Evolutionary conservation across 2,329 filamentous ascomycete species (phyloP), one percentile per base, ranked within the genome.

Genomic region (Alternaria gansuensis): DNA sequence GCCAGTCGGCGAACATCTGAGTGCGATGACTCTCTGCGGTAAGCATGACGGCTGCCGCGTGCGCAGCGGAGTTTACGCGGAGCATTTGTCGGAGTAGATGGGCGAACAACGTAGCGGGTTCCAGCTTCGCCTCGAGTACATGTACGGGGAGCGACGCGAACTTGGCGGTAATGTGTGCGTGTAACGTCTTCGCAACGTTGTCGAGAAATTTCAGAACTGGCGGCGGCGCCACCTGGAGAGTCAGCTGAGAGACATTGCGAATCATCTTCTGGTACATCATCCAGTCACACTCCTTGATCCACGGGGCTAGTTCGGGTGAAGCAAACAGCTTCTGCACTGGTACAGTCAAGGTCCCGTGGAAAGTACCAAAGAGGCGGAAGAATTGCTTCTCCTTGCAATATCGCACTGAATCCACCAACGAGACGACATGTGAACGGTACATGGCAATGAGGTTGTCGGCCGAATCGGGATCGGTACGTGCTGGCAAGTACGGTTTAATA

Each of bases 341-440:
- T 78, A 97, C 96, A 0, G 95, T 99, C 70, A 99, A 85, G 2
- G 93, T 98, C 54, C 95, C 95, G 72, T 97, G 92, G 76, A 99
- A 98, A 1, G 94, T 95, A 5, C 91, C 93, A 75, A 96, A 97
- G 14, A 97, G 86, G 66, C 96, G 92, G 75, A 97, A 96, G 76
- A 99, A 96, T 6, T 93, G 94, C 80, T 97, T 96, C 77, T 97
- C 92, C 74, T 95, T 96, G 83, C 94, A 97, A 77, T 92, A 98
- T 29, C 95, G 90, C 62, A 99, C 93, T 69, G 92, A 94, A 78
- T 99, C 95, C 31, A 99, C 90, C 5, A 99, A 85, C 0, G 93
- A 97, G 13, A 95, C 97, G 76, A 93, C 97, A 75, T 98, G 94
- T 3, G 94, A 95, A 49, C 93, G 88, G 75, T 99, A 99, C 24